phyloP scores from a whole-genome alignment of 257 asterid genomes.

The Catharanthus roseus region DNA sequence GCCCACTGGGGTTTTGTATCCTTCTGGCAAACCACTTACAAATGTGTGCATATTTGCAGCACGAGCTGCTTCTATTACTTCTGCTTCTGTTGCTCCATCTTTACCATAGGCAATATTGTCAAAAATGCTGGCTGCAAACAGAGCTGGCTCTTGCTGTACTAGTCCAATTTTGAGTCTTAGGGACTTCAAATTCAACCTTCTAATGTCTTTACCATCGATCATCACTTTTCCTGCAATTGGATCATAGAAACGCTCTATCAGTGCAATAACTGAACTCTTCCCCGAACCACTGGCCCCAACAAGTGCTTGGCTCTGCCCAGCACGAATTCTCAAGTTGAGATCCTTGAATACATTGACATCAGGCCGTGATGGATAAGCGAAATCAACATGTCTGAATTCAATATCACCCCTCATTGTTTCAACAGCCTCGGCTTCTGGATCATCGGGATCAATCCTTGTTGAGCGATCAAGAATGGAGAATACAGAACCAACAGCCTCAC shows the following conservation, averaged over 20 bases:
- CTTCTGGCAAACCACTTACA: slow-evolving; percentile 79
- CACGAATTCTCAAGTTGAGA: slow-evolving; percentile 70
- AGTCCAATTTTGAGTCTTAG: slow-evolving; percentile 76
- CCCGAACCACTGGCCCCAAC: slow-evolving; percentile 99
- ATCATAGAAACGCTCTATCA: slow-evolving; percentile 84
- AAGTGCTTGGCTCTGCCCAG: slow-evolving; percentile 96
- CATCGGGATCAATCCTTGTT: slow-evolving; percentile 80
- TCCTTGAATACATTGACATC: slow-evolving; percentile 84
- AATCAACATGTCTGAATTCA: slow-evolving; percentile 89
- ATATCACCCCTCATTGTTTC: slow-evolving; percentile 82
- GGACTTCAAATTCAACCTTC: slow-evolving; percentile 68
- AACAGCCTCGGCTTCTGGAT: slow-evolving; percentile 66
- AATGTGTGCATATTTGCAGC: slow-evolving; percentile 86
- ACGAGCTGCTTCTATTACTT: slow-evolving; percentile 80
- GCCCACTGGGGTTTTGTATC: slow-evolving; percentile 79
- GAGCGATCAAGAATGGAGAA: slow-evolving; percentile 81
- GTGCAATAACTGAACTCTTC: slow-evolving; percentile 75
- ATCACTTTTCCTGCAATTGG: slow-evolving; percentile 78
- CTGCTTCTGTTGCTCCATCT: slow-evolving; percentile 79
- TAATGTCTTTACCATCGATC: slow-evolving; percentile 87
- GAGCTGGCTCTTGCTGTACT: slow-evolving; percentile 96
- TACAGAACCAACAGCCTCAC: slow-evolving; percentile 92
- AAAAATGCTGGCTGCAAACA: slow-evolving; percentile 80
- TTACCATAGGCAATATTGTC: slow-evolving; percentile 95
- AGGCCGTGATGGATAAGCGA: slow-evolving; percentile 86